Base-by-base conservation (phyloP, 441 rosid genomes). In the Erysimum pusillum region DNA sequence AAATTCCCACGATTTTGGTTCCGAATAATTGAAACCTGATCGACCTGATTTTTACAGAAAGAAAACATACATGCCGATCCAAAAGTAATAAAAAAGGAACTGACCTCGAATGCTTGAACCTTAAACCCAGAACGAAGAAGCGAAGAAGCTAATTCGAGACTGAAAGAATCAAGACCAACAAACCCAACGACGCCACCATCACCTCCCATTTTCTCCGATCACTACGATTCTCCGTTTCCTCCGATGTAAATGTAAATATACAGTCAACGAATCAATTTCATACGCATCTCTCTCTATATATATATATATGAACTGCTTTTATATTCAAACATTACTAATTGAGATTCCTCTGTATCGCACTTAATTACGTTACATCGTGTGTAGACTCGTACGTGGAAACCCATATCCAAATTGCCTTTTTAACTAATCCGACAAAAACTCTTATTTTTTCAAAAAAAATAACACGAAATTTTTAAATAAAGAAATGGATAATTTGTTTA, bases 41-140 rank as follows among this genome's bases (percentile, higher is more conserved):
- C 57, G 69, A 80, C 2, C 20, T 45, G 31, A 31, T 12, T 14
- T 48, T 44, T 39, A 12, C 12, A 59, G 38, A 75, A 28, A 28
- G 31, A 28, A 28, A 28, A 28, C 31, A 28, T 28, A 58, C 9
- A 44, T 32, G 35, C 5, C 46, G 46, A 69, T 65, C 9, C 9
- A 2, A 32, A 44, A 38, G 28, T 34, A 59, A 20, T 12, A 39
- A 25, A 48, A 5, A 58, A 41, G 28, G n/a, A 17, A 56, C 59
- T 9, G 44, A 91, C 96, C 91, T 92, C 88, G 67, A 86, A 91
- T 28, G 98, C 94, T 77, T 88, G 88, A 67, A 89, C 81, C 63
- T 39, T 76, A 75, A 79, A 88, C 75, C 98, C 93, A 70, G 88
- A 84, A 61, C 60, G 80, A 63, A 87, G 81, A 53, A 91, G 91